A percentile compares a stretch with the other conserved stretches of the same genome.
Evolutionary conservation across 257 asterid species (phyloP).

Genomic region (Dorcoceras hygrometricum): DNA sequence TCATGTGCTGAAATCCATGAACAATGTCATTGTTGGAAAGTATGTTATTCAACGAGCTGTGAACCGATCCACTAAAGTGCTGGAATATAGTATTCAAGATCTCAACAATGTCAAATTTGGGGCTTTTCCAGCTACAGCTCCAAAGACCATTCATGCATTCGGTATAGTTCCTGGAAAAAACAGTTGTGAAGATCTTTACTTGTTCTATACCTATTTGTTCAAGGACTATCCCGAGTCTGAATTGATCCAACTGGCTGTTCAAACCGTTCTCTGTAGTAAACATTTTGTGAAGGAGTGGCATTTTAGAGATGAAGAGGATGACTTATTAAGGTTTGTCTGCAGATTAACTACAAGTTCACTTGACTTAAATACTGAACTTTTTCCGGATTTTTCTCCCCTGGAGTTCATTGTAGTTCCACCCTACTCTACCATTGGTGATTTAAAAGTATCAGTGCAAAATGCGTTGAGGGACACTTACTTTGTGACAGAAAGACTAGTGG

Average conservation of each 20-base stretch:
- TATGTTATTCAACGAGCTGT: constrained; percentile 56
- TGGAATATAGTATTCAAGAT: constrained; percentile 72
- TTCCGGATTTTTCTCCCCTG: constrained; percentile 32
- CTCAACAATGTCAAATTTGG: constrained; percentile 28
- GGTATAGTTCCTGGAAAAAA: constrained; percentile 31
- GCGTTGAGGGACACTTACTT: constrained; percentile 80
- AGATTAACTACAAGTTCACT: constrained; percentile 33
- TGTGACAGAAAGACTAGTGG: constrained; percentile 46
- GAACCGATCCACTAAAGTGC: constrained; percentile 55
- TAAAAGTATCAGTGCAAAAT: constrained; percentile 47
- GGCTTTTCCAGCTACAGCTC: constrained; percentile 21
- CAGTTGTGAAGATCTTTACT: constrained; percentile 35
- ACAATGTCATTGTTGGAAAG: constrained; percentile 68
- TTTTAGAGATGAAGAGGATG: constrained; percentile 65
- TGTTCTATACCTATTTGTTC: constrained; percentile 34
- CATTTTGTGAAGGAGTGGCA: constrained; percentile 84
- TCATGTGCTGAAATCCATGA: constrained; percentile 79
- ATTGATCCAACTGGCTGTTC: constrained; percentile 35
- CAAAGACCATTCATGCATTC: constrained; percentile 19
- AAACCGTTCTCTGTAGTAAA: constrained; percentile 58
- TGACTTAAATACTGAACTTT: constrained; percentile 28
- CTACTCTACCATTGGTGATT: constrained; percentile 68
- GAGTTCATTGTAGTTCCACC: constrained; percentile 68
- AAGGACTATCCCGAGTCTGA: constrained; percentile 39
- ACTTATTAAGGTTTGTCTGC: constrained; percentile 64